A percentile compares a stretch with the other conserved stretches of the same genome.
These are phyloP conservation scores for Cercophora sp. DNA, from an alignment of 495 filamentous ascomycete species.

Conservation along the genomic window DNA sequence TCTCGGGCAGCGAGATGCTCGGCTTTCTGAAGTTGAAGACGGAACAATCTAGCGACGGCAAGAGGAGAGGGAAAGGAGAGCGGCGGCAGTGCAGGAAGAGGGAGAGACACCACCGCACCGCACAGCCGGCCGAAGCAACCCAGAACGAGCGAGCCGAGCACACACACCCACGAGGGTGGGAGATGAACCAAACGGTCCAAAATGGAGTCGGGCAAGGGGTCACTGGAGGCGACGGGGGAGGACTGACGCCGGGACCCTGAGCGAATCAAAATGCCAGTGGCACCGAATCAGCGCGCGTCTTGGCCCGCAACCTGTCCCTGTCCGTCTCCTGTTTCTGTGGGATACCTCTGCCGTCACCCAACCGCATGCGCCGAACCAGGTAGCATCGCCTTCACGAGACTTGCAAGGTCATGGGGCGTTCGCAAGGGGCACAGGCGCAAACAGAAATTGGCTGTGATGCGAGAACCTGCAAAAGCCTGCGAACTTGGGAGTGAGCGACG, in stretches of 20 bases:
- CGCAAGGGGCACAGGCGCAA: slow-evolving; percentile 21
- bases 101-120: slow-evolving; percentile 1
- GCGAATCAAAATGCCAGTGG: slow-evolving; percentile 30
- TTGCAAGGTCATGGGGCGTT: slow-evolving; percentile 14
- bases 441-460: slow-evolving; percentile 22
- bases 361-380: slow-evolving; percentile 10
- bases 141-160: no score
- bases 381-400: slow-evolving; percentile 21
- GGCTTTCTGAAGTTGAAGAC: slow-evolving; percentile 9
- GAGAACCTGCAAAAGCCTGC: no score
- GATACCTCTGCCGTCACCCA: slow-evolving; percentile 18
- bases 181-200: slow-evolving; percentile 24
- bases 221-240: no score
- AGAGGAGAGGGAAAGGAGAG: slow-evolving; percentile 11
- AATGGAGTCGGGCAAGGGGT: slow-evolving; percentile 19
- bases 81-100: slow-evolving; percentile 4
- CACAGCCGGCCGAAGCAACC: slow-evolving; percentile 5
- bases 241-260: slow-evolving; percentile 12
- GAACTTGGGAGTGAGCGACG: no score
- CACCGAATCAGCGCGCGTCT: slow-evolving; percentile 8
- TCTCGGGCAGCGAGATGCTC: slow-evolving; percentile 5
- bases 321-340: slow-evolving; percentile 7
- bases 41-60: slow-evolving; percentile 9
- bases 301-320: slow-evolving; percentile 18
- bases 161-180: slow-evolving; percentile 13